A percentile compares a stretch with the other conserved stretches of the same genome.
Conservation (phyloP, 2,329 filamentous ascomycete genomes). For the Colletotrichum navitas region DNA sequence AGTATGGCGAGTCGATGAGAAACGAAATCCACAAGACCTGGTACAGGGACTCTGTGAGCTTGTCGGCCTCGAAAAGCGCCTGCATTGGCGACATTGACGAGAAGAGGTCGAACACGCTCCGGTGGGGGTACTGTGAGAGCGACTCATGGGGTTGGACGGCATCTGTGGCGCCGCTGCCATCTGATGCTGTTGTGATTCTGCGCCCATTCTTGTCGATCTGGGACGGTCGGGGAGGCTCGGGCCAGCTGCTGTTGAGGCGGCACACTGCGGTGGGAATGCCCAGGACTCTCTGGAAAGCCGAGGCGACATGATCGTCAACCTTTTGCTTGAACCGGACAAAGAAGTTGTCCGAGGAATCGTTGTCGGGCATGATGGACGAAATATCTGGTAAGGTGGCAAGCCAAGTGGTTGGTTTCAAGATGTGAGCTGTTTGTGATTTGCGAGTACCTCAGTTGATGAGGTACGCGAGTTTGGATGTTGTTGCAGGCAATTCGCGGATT, state of each 20-base stretch:
- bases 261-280: constrained; percentile 47
- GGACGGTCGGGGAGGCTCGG: constrained; percentile 26
- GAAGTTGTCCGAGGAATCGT: constrained; percentile 47
- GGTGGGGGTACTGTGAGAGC: constrained; percentile 19
- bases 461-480: background rate
- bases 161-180: background rate
- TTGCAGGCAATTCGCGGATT: constrained; percentile 33
- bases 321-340: constrained; percentile 58
- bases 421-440: background rate
- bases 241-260: constrained; percentile 44
- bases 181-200: background rate
- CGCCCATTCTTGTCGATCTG: constrained; percentile 15
- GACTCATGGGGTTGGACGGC: constrained; percentile 8
- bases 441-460: constrained; percentile 36
- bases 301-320: constrained; percentile 54
- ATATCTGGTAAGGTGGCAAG: background rate
- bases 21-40: constrained; percentile 51
- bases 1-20: constrained; percentile 57
- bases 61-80: constrained; percentile 35
- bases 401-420: constrained; percentile 4
- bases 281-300: constrained; percentile 46
- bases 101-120: constrained; percentile 33
- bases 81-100: constrained; percentile 30
- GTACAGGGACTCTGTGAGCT: constrained; percentile 41
- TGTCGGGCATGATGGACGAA: constrained; percentile 32